These are phyloP conservation scores for Globisporangium nodosum DNA, from an alignment of 352 stramenopile genomes.

Conservation along the genomic window DNA sequence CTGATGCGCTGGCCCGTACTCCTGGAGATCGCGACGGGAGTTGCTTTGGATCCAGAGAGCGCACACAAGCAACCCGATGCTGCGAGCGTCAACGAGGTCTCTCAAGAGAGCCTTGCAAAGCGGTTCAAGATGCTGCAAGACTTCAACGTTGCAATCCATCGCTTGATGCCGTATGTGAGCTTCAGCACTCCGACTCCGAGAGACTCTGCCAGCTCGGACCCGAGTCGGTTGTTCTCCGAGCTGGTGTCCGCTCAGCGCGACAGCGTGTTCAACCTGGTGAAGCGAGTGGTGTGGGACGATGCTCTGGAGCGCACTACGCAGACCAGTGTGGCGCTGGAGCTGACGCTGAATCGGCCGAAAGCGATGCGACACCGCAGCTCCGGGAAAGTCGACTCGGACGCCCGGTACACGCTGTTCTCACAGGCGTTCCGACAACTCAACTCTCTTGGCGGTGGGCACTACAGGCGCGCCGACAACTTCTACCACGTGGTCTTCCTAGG, in stretches of 20 bases:
- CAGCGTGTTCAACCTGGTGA: conserved; percentile 71
- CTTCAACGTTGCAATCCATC: conserved; percentile 57
- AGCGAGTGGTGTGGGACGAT: conserved; percentile 66
- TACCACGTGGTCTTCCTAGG: conserved; percentile 85
- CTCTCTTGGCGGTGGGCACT: conserved; percentile 49
- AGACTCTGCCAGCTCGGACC: not conserved
- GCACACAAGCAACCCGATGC: not conserved
- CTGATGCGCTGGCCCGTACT: conserved; percentile 66
- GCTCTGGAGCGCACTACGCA: conserved; percentile 49
- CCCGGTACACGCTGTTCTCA: conserved; percentile 67
- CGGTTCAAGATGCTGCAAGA: conserved; percentile 73
- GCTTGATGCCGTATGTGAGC: conserved; percentile 46
- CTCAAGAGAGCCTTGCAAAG: conserved; percentile 42
- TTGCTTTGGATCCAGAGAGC: not conserved
- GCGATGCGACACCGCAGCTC: conserved; percentile 71
- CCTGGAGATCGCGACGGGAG: conserved; percentile 46
- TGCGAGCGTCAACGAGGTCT: conserved; percentile 4
- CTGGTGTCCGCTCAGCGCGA: conserved; percentile 41
- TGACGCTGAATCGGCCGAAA: conserved; percentile 77
- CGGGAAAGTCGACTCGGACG: conserved; percentile 53
- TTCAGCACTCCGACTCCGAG: conserved; percentile 19
- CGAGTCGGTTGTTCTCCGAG: conserved; percentile 14
- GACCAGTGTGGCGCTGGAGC: conserved; percentile 40
- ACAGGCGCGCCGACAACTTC: conserved; percentile 59
- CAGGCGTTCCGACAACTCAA: conserved; percentile 84